These are phyloP conservation scores for Sugiyamaella grinbergsii DNA, from an alignment of 1,139 yeast genomes.

Conservation along the genomic window DNA sequence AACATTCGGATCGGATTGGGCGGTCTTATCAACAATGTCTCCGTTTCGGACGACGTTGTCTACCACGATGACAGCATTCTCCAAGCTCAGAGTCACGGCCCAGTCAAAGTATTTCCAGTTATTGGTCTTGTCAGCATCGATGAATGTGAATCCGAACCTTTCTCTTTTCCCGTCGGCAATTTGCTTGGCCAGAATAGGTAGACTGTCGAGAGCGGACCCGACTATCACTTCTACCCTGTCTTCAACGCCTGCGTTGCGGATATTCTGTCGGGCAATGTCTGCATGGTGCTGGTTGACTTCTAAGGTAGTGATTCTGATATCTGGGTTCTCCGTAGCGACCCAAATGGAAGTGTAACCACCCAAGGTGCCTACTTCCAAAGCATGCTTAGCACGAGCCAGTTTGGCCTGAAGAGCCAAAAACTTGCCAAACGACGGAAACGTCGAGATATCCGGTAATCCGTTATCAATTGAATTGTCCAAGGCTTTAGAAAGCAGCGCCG, in stretches of 20 bases:
- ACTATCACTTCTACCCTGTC: constrained; percentile 29
- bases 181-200: constrained; percentile 24
- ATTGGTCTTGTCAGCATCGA: constrained; percentile 30
- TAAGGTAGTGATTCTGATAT: constrained; percentile 25
- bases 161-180: constrained; percentile 19
- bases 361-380: constrained; percentile 28
- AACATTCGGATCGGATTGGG: constrained; percentile 9
- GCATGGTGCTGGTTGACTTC: constrained; percentile 30
- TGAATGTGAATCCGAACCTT: constrained; percentile 26
- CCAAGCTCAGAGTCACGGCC: constrained; percentile 26
- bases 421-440: constrained; percentile 26
- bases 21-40: constrained; percentile 8
- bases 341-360: constrained; percentile 32
- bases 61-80: constrained; percentile 27
- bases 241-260: constrained; percentile 28
- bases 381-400: constrained; percentile 24
- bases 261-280: constrained; percentile 27
- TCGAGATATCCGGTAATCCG: constrained; percentile 27
- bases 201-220: constrained; percentile 29
- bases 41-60: constrained; percentile 28
- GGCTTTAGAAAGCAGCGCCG: constrained; percentile 13
- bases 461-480: constrained; percentile 19
- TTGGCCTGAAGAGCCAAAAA: constrained; percentile 23
- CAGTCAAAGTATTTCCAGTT: constrained; percentile 27
- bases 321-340: constrained; percentile 29